Evolutionary conservation across 805 yeast species (phyloP), one percentile per base, ranked within the genome.

Genomic region (Lachancea meyersii): DNA sequence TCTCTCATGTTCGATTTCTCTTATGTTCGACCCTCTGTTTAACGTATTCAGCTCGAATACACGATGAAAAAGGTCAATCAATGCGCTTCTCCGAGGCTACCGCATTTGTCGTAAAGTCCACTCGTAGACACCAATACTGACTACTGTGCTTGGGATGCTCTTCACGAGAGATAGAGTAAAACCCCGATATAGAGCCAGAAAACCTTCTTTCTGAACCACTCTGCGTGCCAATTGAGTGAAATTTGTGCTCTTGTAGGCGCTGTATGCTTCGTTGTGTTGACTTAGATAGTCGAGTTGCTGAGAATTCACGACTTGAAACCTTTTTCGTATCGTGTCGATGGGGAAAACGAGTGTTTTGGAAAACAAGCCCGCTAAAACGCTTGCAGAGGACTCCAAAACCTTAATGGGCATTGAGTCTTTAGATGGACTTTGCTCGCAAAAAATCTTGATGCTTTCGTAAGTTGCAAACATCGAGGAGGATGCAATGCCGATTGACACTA

Each of bases 291-390:
- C 64, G 33, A 45, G 33, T 19, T 38, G 36, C 31, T 33, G 47
- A 32, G 52, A 60, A 46, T 31, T 51, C 50, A 37, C 66, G 52
- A 89, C 77, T 59, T 91, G 97, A 34, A 83, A 63, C 30, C 95
- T 68, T 54, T 87, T 79, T 18, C 96, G 70, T 2, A 89, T 58
- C 0, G 95, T 77, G 60, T 93, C 98, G 34, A 93, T 59, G 0
- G 98, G 98, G 61, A 86, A 93, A 0, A 86, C 80, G 0, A 78
- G 49, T 0, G 79, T 74, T 60, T 93, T 93, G 10, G 95, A 75
- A 2, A 77, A 50, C 0, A 78, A 69, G 0, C 97, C 97, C 0
- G 96, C 95, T 0, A 77, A 38, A 30, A 86, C 40, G 67, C 35
- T 96, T 83, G 58, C 91, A 75, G 27, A 75, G 45, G 5, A 80